Evolutionary conservation across 2,329 filamentous ascomycete species (phyloP), one percentile per base, ranked within the genome.

Genomic region (Colletotrichum melonis): DNA sequence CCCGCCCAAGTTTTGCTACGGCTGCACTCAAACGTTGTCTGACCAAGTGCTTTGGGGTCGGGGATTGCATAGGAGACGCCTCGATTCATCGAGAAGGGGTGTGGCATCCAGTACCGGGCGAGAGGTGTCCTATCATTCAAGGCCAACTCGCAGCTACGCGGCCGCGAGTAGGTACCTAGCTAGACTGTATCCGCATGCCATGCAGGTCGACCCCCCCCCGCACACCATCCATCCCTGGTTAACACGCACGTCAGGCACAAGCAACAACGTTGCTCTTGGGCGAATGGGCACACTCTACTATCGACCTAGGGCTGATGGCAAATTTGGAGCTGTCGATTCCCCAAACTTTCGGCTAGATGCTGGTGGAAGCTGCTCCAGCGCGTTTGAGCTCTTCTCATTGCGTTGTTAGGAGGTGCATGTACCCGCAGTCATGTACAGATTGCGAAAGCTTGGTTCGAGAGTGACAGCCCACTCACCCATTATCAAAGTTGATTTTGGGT

Each of bases 271-370:
- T 42, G 42, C 52, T 42, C 30, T 28, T 49, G 32, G 46, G 28
- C 55, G 16, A 60, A 70, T 73, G 59, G 70, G 12, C 59, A 24
- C 32, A n/a, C 30, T 32, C 52, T 30, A 52, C 30, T 19, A 42
- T 64, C 55, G 54, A 65, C 16, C 67, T 73, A 49, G 71, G 67
- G 67, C 70, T 70, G 67, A 60, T 70, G 24, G 70, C 60, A 30
- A 60, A 70, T 26, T 56, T 58, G 58, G 66, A 62, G 55, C 69
- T 56, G 9, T 55, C n/a, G 28, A 57, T 35, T 63, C n/a, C n/a
- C 42, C 54, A 35, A 24, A 28, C 16, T 30, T 28, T 57, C n/a
- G 30, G 55, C 56, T 35, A 65, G 67, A 46, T 65, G 59, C 46
- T 65, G 65, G 70, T 46, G 64, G 65, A 60, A 28, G 12, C 35